Base-by-base conservation (phyloP, 1,139 yeast genomes). In the Hyphopichia wangnamkhiaoensis region DNA sequence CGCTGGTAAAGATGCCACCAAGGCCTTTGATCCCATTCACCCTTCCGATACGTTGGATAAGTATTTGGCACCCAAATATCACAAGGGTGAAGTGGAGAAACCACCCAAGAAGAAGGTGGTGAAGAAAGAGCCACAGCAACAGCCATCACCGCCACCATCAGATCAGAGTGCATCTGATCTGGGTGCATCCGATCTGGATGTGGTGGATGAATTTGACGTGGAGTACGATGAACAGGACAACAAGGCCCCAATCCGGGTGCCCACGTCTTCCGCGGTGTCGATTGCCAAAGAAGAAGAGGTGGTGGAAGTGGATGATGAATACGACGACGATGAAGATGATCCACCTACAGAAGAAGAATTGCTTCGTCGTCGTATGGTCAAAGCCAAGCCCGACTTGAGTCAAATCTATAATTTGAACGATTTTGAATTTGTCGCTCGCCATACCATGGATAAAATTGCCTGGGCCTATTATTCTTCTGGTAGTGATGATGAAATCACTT, bases 401-500 rank as follows among this genome's bases (percentile, higher is more conserved):
- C 81, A 79, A 50, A 75, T 86, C 46, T 82, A 80, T 62, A 88
- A 87, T 54, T 54, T 85, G 46, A 77, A 79, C 46, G 95, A 88
- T 59, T 90, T 91, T 54, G 98, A 91, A 60, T 77, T 77, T 52
- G 81, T 91, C 34, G 97, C 98, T n/a, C 27, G 26, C 16, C 28
- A 35, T 17, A 81, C 84, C 32, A 65, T 91, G 74, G 78, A 86
- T 31, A 81, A 80, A 46, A 77, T 82, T 13, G 96, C 94, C 0
- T 87, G 96, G 93, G 93, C 91, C 10, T 91, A 91, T 63, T 91
- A 89, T 59, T 84, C 95, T 2, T 83, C 94, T 28, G 98, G 95
- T 7, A 77, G 95, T 32, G 97, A 91, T 59, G 98, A 91, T 61
- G 98, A 91, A 65, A 80, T 91, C 49, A 78, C 96, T 2, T 61